A percentile compares a stretch with the other conserved stretches of the same genome.
Conservation (phyloP, 805 yeast genomes). For the Lipomyces anomalus region DNA sequence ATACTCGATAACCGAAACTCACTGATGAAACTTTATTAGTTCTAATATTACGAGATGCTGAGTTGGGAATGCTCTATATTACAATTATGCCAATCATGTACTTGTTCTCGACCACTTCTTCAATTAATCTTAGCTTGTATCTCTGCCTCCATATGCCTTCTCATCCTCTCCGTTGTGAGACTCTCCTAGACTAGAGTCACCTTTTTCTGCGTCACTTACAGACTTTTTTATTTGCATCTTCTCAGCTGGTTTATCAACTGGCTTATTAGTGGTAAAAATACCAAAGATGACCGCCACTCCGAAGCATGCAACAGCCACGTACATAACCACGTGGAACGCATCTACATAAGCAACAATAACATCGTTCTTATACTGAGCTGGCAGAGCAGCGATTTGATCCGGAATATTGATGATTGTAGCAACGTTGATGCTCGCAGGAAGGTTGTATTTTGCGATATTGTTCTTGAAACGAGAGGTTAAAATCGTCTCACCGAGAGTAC, state of each 20-base stretch:
- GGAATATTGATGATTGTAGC: constrained; percentile 1
- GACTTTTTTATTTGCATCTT: neutral
- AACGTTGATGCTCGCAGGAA: neutral
- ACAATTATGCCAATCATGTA: no score
- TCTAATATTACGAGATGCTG: no score
- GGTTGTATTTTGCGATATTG: neutral
- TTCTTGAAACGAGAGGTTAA: neutral
- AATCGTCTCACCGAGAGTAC: constrained; percentile 28
- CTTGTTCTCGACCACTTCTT: no score
- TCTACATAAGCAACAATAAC: neutral
- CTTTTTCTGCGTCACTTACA: neutral
- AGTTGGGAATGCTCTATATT: no score
- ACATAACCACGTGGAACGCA: neutral
- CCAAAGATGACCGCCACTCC: neutral
- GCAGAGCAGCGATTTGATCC: neutral
- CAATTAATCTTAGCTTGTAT: no score
- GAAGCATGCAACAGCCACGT: constrained; percentile 1
- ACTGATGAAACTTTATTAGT: no score
- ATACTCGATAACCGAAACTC: no score
- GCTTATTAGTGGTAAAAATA: constrained; percentile 2
- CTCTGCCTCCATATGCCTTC: no score
- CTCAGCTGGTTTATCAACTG: neutral
- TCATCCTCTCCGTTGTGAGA: no score
- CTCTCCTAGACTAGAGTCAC: no score
- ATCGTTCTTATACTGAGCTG: neutral